Evolutionary conservation across 768 basidiomycete genomes (phyloP), one percentile per base, ranked within the genome.

Genomic region (Filobasidium floriforme): DNA sequence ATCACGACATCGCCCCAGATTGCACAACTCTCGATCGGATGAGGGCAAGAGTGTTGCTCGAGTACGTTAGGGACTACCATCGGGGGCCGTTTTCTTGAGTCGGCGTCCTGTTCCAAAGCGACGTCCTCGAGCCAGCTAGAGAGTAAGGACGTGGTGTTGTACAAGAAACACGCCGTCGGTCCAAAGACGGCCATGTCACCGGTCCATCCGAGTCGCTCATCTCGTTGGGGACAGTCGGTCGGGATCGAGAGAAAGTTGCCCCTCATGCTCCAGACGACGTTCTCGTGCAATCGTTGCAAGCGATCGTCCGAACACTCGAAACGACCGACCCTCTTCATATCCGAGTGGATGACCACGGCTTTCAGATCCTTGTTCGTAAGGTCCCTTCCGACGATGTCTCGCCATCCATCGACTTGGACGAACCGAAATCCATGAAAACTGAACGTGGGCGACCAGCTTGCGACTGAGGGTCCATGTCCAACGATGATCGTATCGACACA

Each of bases 131-230:
- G 61, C 76, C 76, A 77, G 22, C 68, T 66, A 19, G 19, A 26
- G 15, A 77, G 68, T 55, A 75, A 71, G 5, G 68, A 65, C 14
- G 55, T 19, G 1, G 72, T 66, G 61, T 75, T 66, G 66, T 64
- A 77, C 4, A 77, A 63, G 66, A 65, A 77, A n/a, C 63, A 70
- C 15, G 74, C 73, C 12, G 76, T 76, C 7, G 68, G 65, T 7
- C 72, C 70, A 65, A 75, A n/a, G n/a, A 77, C 76, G 46, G 74
- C 72, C 18, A 76, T 66, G 57, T 77, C 75, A 19, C 76, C 76
- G 1, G 76, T 77, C 76, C 76, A 77, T 24, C 76, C 76, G 15
- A 77, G 69, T 28, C 76, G 68, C 61, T 77, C 76, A 62, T 77
- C 75, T 7, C 76, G 72, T 66, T 77, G 76, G 14, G 76, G 76